These are phyloP conservation scores for Talaromyces thailandensis DNA, from an alignment of 495 filamentous ascomycete species.

Conservation along the genomic window DNA sequence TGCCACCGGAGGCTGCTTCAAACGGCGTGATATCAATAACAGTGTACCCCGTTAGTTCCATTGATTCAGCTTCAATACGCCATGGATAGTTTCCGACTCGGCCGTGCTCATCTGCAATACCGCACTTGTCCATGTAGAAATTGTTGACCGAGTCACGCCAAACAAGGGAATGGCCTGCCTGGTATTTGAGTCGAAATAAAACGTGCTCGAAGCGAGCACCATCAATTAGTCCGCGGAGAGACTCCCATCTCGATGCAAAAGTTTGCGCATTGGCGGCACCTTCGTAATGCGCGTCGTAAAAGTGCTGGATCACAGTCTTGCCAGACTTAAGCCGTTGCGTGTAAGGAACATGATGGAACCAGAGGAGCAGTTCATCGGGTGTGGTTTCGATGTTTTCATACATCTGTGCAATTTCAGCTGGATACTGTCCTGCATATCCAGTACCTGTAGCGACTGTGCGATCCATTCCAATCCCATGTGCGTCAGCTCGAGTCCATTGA, in stretches of 20 bases:
- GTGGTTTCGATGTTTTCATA: slow-evolving; percentile 56
- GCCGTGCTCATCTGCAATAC: slow-evolving; percentile 43
- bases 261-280: slow-evolving; percentile 51
- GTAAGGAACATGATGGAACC: slow-evolving; percentile 71
- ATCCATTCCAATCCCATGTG: slow-evolving; percentile 58
- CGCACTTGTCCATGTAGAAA: slow-evolving; percentile 52
- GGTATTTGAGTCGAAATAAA: slow-evolving; percentile 48
- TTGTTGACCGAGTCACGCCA: slow-evolving; percentile 58
- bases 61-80: slow-evolving; percentile 57
- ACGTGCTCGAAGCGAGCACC: slow-evolving; percentile 51
- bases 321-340: slow-evolving; percentile 54
- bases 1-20: slow-evolving; percentile 42
- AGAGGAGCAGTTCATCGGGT: slow-evolving; percentile 59
- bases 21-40: slow-evolving; percentile 40
- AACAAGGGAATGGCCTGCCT: slow-evolving; percentile 59
- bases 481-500: slow-evolving; percentile 62
- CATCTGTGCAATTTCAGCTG: slow-evolving; percentile 42
- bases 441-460: slow-evolving; percentile 60
- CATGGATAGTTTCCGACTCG: slow-evolving; percentile 51
- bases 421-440: slow-evolving; percentile 56
- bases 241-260: slow-evolving; percentile 45
- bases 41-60: slow-evolving; percentile 48
- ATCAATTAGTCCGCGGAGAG: slow-evolving; percentile 48
- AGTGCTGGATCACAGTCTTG: slow-evolving; percentile 67
- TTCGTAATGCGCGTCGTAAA: slow-evolving; percentile 63